These are phyloP conservation scores for Helianthus tuberosus DNA, from an alignment of 129 eudicot genomes.

Conservation along the genomic window DNA sequence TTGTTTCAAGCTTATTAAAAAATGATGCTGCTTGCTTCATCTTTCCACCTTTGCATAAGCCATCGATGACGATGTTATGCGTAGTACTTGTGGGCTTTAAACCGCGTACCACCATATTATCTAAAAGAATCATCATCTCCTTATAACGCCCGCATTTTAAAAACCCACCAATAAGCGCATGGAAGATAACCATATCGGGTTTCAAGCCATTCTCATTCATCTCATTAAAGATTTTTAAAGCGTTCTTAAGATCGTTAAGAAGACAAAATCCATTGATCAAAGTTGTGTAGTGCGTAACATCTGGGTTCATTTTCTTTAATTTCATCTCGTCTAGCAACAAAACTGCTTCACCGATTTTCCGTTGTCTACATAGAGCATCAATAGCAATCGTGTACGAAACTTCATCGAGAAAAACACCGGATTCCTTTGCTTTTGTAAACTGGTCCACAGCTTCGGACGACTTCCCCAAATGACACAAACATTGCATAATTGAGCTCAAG, in stretches of 20 bases:
- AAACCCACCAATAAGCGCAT: constrained; percentile 59
- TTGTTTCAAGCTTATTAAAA: constrained; percentile 51
- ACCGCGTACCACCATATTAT: constrained; percentile 50
- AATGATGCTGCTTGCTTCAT: constrained; percentile 59
- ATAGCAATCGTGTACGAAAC: constrained; percentile 54
- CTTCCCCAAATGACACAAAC: constrained; percentile 56
- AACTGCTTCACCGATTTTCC: constrained; percentile 55
- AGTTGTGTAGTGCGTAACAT: constrained; percentile 75
- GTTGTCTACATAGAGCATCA: constrained; percentile 56
- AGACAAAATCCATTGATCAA: constrained; percentile 58
- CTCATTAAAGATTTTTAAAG: constrained; percentile 42
- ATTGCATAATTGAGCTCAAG: constrained; percentile 52
- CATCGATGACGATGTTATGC: constrained; percentile 53
- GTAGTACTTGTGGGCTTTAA: constrained; percentile 48
- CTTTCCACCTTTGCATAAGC: constrained; percentile 60
- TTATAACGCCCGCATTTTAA: constrained; percentile 49
- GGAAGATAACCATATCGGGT: constrained; percentile 61
- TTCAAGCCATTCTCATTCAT: constrained; percentile 51
- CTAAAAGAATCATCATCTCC: constrained; percentile 34
- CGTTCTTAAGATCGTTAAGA: constrained; percentile 43
- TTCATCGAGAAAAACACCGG: constrained; percentile 54
- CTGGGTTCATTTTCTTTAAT: constrained; percentile 42
- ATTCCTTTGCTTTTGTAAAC: constrained; percentile 41
- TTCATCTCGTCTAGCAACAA: constrained; percentile 66
- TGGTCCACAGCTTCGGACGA: constrained; percentile 42